phyloP scores from a whole-genome alignment of 768 basidiomycete genomes.

The Boletellus ananas region DNA sequence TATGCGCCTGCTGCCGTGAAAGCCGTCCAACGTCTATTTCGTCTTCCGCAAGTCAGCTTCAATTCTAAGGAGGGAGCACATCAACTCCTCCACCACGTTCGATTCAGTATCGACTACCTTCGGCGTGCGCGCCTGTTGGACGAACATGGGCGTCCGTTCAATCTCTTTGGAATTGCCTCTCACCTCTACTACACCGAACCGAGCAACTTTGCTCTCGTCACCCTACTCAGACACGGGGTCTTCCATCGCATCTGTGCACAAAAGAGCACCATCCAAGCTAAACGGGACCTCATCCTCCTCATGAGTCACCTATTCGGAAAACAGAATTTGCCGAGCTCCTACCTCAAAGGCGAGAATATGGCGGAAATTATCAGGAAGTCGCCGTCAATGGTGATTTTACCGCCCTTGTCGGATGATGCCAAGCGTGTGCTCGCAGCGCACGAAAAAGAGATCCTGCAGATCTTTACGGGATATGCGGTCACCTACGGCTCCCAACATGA shows the following conservation, averaged over 20 bases:
- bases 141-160: slow-evolving; percentile 51
- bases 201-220: slow-evolving; percentile 62
- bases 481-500: slow-evolving; percentile 43
- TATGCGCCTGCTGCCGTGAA: slow-evolving; percentile 45
- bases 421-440: slow-evolving; percentile 43
- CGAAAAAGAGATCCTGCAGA: slow-evolving; percentile 44
- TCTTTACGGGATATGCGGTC: slow-evolving; percentile 55
- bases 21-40: slow-evolving; percentile 50
- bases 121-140: slow-evolving; percentile 54
- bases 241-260: slow-evolving; percentile 55
- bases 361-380: slow-evolving; percentile 38
- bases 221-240: slow-evolving; percentile 53
- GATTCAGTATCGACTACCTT: slow-evolving; percentile 71
- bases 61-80: slow-evolving; percentile 49
- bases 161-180: slow-evolving; percentile 50
- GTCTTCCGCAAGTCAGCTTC: slow-evolving; percentile 57
- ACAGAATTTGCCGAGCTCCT: slow-evolving; percentile 47
- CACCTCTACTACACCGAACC: slow-evolving; percentile 67
- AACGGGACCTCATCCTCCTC: slow-evolving; percentile 48
- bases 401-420: slow-evolving; percentile 42
- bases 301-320: slow-evolving; percentile 67
- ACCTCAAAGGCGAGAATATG: slow-evolving; percentile 36
- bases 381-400: slow-evolving; percentile 56
- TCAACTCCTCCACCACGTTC: slow-evolving; percentile 60
- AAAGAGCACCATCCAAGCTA: slow-evolving; percentile 36